Base-by-base conservation (phyloP, 768 basidiomycete species). In the Holtermanniella nyarrowii region DNA sequence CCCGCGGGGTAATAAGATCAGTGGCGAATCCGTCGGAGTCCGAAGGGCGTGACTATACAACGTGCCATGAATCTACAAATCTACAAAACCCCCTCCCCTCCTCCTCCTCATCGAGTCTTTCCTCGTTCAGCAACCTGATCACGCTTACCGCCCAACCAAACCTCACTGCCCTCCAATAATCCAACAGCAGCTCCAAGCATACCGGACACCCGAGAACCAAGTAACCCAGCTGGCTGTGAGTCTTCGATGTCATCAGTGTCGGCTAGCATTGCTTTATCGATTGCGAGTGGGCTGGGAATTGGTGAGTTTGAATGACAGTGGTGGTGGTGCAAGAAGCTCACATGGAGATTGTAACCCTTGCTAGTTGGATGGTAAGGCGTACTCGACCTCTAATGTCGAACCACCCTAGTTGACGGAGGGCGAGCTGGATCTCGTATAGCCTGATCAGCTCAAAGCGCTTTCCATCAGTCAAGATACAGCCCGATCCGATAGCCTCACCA, bases 351-450 rank as follows among this genome's bases (percentile, higher is more conserved):
- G 84, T 82, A 60, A 87, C 82, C 18, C 87, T 79, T 2, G 82
- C 82, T 41, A 90, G 77, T 58, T 84, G 82, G 39, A 88, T 79
- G 5, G 83, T 83, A 27, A 88, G 74, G 10, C 85, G 79, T 2
- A 82, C 81, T 13, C 88, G 82, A 13, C 83, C 82, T 44, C 82
- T 74, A 53, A 89, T 72, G 68, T 88, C 85, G 56, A 88, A 78
- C 63, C 86, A 88, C 12, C 83, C 80, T 22, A 88, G 77, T 46
- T 80, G 77, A 22, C 82, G 80, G 54, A 90, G 82, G 4, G 80
- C 79, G 57, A 81, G 80, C 61, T 88, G 87, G 20, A 88, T 77
- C 63, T 89, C 86, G 56, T 88, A 78, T n/a, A 88, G 78, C 37
- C 82, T 80, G n/a, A 78, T 74, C 51, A 88, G 77, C 60, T 86